Base-by-base conservation (phyloP, 352 stramenopile species). In the Phytophthora citricola region DNA sequence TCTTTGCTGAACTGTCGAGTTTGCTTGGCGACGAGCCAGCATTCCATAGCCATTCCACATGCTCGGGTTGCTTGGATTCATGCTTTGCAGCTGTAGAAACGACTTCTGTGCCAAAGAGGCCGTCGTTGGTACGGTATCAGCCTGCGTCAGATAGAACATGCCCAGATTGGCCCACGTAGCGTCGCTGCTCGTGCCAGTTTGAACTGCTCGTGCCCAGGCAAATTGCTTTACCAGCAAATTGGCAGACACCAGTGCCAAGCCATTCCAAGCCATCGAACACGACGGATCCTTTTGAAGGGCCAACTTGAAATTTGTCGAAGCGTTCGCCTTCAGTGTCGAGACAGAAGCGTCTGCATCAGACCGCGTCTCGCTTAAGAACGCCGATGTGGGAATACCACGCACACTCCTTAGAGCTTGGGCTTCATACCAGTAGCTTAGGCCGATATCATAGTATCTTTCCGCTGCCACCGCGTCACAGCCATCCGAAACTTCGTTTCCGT, bases 21-120 rank as follows among this genome's bases (percentile, higher is more conserved):
- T 69, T 31, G 57, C 66, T 50, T 90, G 75, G 4, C 69, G 70
- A 26, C 79, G 76, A 68, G 82, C 81, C 14, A 96, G 59, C 73
- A 96, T 86, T 2, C 81, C 85, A 69, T 96, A 93, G 11, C 87
- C 89, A 53, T 90, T 92, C 89, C 89, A 96, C 87, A 96, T 95
- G 11, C 81, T 79, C 0, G 85, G 83, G 41, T 94, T 94, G 66
- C 86, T 85, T 14, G 87, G 64, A 49, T 93, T 95, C 14, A 96
- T 79, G 8, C 80, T 85, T 48, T 96, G 87, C 11, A 96, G 57
- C 36, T 93, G 84, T n/a, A 95, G 69, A 34, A 96, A 89, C 12
- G 85, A 84, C 24, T 90, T 85, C 49, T 90, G 87, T 8, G 89
- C 85, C 40, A 94, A 52, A 11, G 76, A 71, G 7, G 76, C 57